Base-by-base conservation (phyloP, 2,329 filamentous ascomycete species). In the Calonectria montana region DNA sequence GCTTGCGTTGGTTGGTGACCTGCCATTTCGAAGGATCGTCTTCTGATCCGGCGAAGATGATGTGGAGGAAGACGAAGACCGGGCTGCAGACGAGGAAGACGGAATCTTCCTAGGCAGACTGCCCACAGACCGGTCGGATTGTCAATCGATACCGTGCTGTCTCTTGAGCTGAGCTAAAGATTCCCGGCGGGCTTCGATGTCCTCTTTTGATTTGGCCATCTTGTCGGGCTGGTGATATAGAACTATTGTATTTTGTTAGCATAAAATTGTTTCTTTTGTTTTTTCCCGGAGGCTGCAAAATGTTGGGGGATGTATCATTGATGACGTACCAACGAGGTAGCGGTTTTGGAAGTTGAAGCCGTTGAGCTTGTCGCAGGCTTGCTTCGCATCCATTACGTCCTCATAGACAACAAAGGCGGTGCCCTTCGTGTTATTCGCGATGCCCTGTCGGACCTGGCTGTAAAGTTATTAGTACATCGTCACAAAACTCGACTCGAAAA, bases 341-440 rank as follows among this genome's bases (percentile, higher is more conserved):
- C 97, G 94, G 87, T 96, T 98, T 89, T 99, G 97, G 86, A 99
- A 99, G 89, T 99, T 99, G 92, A 97, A 99, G 84, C 97, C 97
- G 89, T 99, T 99, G 85, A 99, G 90, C 89, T 98, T 98, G 89
- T 99, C 97, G 90, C 97, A 98, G 82, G 97, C 97, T 87, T 95
- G 93, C 88, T 99, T 99, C 78, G 97, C 96, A 89, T 99, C 97
- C 91, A 97, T 94, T 79, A 98, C 96, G 90, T 99, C 97, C 87
- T 98, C 97, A 89, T 98, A 99, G 86, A 99, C 97, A 80, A 99
- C 97, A 86, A 98, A 99, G 78, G 96, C 97, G 66, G 97, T 99
- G 84, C 97, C 97, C 87, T 98, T 99, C 81, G 97, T 98, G 85
- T 97, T 96, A 87, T 93, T 95, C 79, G 96, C 95, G 83, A 98